phyloP scores from a whole-genome alignment of 345 rosid species.

The Salix udensis region DNA sequence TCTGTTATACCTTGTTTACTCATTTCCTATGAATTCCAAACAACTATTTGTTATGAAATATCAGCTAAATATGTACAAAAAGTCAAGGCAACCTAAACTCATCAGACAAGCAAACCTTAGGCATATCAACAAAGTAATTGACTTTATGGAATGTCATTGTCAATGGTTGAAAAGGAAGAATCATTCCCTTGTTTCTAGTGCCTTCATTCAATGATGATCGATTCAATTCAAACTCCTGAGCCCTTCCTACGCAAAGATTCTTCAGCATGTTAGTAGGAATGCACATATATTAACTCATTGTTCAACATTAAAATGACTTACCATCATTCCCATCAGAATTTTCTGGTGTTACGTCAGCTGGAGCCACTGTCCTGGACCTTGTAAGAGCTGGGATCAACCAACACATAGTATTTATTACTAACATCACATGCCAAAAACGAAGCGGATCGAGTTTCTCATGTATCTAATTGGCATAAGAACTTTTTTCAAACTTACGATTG shows the following conservation, averaged over 20 bases:
- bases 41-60: not conserved
- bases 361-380: slow-evolving; percentile 42
- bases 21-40: slow-evolving; percentile 57
- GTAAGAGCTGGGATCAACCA: slow-evolving; percentile 50
- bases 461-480: not conserved
- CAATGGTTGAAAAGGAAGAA: slow-evolving; percentile 86
- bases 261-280: not conserved
- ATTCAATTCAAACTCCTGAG: not conserved
- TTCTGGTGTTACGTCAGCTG: slow-evolving; percentile 41
- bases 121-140: slow-evolving; percentile 91
- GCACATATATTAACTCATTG: not conserved
- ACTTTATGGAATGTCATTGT: slow-evolving; percentile 89
- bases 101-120: slow-evolving; percentile 46
- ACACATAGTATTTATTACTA: slow-evolving; percentile 1
- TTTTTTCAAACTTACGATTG: slow-evolving; percentile 53
- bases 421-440: not conserved
- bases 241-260: slow-evolving; percentile 18
- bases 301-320: slow-evolving; percentile 20
- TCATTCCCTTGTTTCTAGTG: slow-evolving; percentile 70
- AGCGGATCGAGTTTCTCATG: not conserved
- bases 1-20: slow-evolving; percentile 65
- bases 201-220: slow-evolving; percentile 23
- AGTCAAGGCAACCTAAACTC: not conserved
- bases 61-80: not conserved
- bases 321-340: slow-evolving; percentile 13